A percentile compares a stretch with the other conserved stretches of the same genome.
phyloP scores from a whole-genome alignment of 371 early-diverging fungal species.

The Apophysomyces ossiformis region DNA sequence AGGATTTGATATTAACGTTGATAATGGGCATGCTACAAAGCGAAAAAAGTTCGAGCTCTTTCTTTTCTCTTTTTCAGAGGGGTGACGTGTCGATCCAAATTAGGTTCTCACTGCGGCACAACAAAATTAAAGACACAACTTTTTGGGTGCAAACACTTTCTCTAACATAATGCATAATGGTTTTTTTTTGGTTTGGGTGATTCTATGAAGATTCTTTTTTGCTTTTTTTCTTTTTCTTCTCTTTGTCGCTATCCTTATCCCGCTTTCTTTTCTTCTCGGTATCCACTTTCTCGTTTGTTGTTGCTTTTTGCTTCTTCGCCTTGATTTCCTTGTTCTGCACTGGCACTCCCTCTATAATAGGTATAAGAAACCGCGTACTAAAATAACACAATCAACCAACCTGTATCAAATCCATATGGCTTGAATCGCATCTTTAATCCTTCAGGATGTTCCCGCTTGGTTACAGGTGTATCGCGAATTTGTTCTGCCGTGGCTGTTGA shows the following conservation, averaged over 20 bases:
- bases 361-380: conserved; percentile 2
- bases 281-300: background rate
- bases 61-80: background rate
- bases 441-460: conserved; percentile 50
- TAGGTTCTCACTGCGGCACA: background rate
- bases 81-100: conserved; percentile 7
- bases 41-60: background rate
- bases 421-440: conserved; percentile 52
- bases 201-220: conserved; percentile 21
- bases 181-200: conserved; percentile 20
- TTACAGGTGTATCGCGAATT: conserved; percentile 39
- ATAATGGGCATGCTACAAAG: conserved; percentile 49
- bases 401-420: conserved; percentile 50
- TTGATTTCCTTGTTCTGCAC: conserved; percentile 3
- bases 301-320: background rate
- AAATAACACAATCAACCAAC: conserved; percentile 10
- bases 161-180: background rate
- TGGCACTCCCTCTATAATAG: conserved; percentile 5
- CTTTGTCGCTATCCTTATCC: conserved; percentile 18
- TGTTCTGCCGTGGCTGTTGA: conserved; percentile 39
- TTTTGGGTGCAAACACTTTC: too few species aligned
- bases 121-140: too few species aligned
- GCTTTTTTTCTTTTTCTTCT: conserved; percentile 21
- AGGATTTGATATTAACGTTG: conserved; percentile 80
- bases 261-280: conserved; percentile 17